Evolutionary conservation across 1,284 basidiomycete genomes (phyloP).

Genomic region (Apiotrichum mycotoxinovorans): DNA sequence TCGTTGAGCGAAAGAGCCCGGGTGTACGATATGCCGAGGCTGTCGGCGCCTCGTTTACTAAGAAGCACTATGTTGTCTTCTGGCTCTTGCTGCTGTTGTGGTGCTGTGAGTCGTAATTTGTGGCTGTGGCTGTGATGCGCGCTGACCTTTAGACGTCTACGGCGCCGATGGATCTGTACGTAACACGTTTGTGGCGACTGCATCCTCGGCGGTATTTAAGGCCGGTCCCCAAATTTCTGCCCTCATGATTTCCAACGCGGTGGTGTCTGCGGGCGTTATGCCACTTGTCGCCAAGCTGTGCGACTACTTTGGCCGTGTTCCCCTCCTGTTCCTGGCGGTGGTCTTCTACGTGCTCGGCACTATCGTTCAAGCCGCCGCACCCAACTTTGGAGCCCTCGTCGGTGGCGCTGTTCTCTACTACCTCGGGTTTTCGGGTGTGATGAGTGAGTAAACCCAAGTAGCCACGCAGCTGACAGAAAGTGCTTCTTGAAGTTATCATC

Average conservation of each 20-base stretch:
- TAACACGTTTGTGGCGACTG: too few relatives aligned
- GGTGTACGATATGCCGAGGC: too few relatives aligned
- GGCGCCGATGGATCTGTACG: too few relatives aligned
- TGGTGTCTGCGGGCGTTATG: constrained; percentile 40
- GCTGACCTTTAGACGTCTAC: too few relatives aligned
- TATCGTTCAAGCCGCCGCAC: constrained; percentile 44
- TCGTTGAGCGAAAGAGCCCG: too few relatives aligned
- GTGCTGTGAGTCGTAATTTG: too few relatives aligned
- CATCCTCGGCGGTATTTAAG: too few relatives aligned
- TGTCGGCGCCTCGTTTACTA: too few relatives aligned
- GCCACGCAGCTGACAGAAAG: constrained; percentile 4
- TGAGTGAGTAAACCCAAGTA: neutral
- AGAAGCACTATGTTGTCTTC: too few relatives aligned
- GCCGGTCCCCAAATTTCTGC: too few relatives aligned
- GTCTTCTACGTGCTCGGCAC: constrained; percentile 49
- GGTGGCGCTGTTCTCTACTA: constrained; percentile 48
- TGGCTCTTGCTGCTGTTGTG: too few relatives aligned
- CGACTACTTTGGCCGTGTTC: constrained; percentile 49
- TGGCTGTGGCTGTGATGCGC: too few relatives aligned
- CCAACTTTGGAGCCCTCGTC: constrained; percentile 38
- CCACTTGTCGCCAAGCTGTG: constrained; percentile 42
- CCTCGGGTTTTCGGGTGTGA: constrained; percentile 29
- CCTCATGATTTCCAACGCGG: neutral
- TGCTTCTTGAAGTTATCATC: constrained; percentile 49
- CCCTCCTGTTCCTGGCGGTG: constrained; percentile 42